Evolutionary conservation across 2,329 filamentous ascomycete species (phyloP).

Genomic region (Lasiodiplodia hormozganensis): DNA sequence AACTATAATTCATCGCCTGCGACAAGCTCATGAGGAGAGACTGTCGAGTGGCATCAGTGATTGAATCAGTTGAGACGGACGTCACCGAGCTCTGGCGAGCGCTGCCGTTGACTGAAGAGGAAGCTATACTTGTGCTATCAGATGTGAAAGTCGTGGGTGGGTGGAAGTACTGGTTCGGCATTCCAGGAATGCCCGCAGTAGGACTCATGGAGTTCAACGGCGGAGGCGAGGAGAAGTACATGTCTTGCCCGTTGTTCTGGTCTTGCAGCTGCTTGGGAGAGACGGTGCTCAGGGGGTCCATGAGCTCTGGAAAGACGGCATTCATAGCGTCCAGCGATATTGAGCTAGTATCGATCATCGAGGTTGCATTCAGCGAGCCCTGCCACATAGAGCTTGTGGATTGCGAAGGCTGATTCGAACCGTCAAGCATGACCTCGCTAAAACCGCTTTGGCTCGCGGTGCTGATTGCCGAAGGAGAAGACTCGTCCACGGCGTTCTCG

Average conservation of each 20-base stretch:
- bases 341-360: conserved; percentile 68
- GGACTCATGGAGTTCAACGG: conserved; percentile 77
- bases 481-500: conserved; percentile 87
- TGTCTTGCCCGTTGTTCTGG: conserved; percentile 72
- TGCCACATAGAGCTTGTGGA: conserved; percentile 49
- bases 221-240: conserved; percentile 80
- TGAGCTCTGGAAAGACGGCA: conserved; percentile 76
- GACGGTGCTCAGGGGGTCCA: conserved; percentile 65
- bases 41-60: conserved; percentile 71
- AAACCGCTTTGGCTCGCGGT: conserved; percentile 90
- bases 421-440: conserved; percentile 91
- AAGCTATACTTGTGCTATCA: conserved; percentile 67
- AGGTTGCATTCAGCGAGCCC: conserved; percentile 67
- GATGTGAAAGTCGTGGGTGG: conserved; percentile 73
- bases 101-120: conserved; percentile 74
- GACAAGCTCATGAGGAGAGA: conserved; percentile 67
- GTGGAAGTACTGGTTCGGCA: conserved; percentile 66
- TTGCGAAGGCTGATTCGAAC: conserved; percentile 51
- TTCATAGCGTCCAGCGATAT: conserved; percentile 78
- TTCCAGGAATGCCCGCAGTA: conserved; percentile 68
- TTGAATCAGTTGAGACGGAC: conserved; percentile 68
- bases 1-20: conserved; percentile 63
- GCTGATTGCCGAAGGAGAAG: conserved; percentile 94
- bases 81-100: conserved; percentile 66
- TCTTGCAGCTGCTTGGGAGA: conserved; percentile 78